Evolutionary conservation across 2,329 filamentous ascomycete genomes (phyloP).

Genomic region (Neofusicoccum ribis): DNA sequence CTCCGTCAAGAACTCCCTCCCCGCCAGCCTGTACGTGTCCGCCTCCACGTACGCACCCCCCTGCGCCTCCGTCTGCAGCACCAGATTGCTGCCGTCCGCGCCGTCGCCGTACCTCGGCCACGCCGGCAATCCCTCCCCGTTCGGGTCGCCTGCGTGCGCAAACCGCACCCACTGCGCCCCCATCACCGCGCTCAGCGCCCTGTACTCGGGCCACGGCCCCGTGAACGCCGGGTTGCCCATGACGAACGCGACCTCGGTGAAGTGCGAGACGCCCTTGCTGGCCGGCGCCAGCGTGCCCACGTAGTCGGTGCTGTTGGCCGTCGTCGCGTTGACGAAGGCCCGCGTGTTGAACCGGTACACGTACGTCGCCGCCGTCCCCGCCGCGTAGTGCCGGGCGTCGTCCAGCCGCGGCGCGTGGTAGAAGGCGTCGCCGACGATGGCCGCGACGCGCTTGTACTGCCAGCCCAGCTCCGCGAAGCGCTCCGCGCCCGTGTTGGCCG

Average conservation of each 20-base stretch:
- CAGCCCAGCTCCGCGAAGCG: constrained; percentile 34
- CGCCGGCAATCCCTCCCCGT: not conserved
- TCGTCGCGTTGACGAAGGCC: constrained; percentile 28
- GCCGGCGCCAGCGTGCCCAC: not conserved
- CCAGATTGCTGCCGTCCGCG: not conserved
- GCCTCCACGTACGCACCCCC: constrained; percentile 36
- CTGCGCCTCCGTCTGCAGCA: constrained; percentile 14
- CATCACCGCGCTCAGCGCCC: not conserved
- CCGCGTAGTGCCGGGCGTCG: constrained; percentile 27
- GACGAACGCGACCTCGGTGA: constrained; percentile 17
- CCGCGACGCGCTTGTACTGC: constrained; percentile 19
- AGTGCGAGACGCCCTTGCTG: constrained; percentile 11
- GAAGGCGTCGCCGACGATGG: constrained; percentile 20
- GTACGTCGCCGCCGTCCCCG: not conserved
- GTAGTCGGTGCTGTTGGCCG: constrained; percentile 19
- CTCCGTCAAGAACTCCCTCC: constrained; percentile 30
- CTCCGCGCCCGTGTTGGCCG: constrained; percentile 22
- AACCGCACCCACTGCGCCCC: constrained; percentile 4
- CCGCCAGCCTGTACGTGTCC: constrained; percentile 13
- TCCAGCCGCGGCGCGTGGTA: constrained; percentile 25
- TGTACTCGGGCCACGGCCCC: constrained; percentile 11
- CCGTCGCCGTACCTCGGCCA: constrained; percentile 13
- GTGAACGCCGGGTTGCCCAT: not conserved
- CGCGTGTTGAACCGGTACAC: constrained; percentile 27
- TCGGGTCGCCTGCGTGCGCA: constrained; percentile 2